Evolutionary conservation across 768 basidiomycete genomes (phyloP), one percentile per base, ranked within the genome.

Genomic region (Solioccasus polychromus): DNA sequence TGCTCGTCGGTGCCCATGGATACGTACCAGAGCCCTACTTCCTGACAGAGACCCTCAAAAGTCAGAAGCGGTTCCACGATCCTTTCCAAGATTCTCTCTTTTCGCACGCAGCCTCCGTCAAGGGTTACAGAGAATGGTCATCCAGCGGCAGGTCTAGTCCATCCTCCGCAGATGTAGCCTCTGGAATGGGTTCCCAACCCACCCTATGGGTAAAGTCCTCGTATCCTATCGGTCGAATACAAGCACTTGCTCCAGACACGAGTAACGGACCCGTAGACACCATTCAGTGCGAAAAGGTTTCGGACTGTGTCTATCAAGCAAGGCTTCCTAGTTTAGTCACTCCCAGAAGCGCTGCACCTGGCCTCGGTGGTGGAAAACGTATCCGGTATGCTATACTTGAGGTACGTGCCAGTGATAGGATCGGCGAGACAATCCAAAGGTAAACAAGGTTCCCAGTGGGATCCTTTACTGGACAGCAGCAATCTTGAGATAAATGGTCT

Each of bases 61-160:
- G 83, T 53, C 90, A 93, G 66, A 79, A 79, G 30, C 82, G 94
- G 11, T 97, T 97, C 58, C 90, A 97, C 65, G 94, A 97, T 54
- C 94, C 93, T 4, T 68, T 83, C 19, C 85, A 88, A 62, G 84
- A 90, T 48, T 93, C 92, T 1, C 68, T 95, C 19, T 92, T 90
- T 58, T 90, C 89, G 1, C 79, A 91, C 54, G 79, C 89, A 0
- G 70, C 73, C 7, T 86, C 90, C 18, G 84, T 93, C 8, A 80
- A 85, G 59, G 83, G 86, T 5, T 95, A 84, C 61, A 73, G 86
- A 47, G 73, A 82, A 45, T 94, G 92, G 86, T 83, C 77, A 52
- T 73, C 56, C 42, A 81, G 77, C 51, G 85, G 82, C 8, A 75
- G 78, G 52, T 77, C 78, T 28, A 83, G 69, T 47, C 77, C 80